Evolutionary conservation across 495 filamentous ascomycete genomes (phyloP).

Genomic region (Talaromyces thailandensis): DNA sequence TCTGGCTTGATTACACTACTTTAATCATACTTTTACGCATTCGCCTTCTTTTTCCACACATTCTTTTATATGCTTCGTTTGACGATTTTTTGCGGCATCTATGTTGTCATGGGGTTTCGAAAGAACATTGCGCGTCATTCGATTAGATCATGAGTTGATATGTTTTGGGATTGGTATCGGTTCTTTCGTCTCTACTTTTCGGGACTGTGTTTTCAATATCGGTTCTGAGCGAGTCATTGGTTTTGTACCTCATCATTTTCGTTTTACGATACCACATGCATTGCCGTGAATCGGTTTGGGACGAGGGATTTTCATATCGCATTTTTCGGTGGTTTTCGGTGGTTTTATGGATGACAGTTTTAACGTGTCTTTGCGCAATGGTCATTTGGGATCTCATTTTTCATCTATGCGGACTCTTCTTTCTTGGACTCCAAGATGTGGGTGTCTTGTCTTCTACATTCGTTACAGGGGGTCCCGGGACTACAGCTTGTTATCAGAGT

Average conservation of each 20-base stretch:
- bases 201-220: not conserved
- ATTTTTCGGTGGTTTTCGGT: slow-evolving; percentile 8
- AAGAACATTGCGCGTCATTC: not conserved
- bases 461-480: not conserved
- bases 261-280: slow-evolving; percentile 2
- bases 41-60: not conserved
- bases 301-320: slow-evolving; percentile 3
- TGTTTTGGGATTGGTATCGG: not conserved
- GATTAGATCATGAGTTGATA: not conserved
- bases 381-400: not conserved
- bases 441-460: not conserved
- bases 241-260: slow-evolving; percentile 4
- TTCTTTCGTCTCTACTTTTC: not conserved
- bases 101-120: slow-evolving; percentile 1
- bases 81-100: not conserved
- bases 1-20: slow-evolving; percentile 18
- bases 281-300: slow-evolving; percentile 1
- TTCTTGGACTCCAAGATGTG: slow-evolving; percentile 1
- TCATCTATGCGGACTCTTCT: not conserved
- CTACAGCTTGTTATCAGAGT: not conserved
- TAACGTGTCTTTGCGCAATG: not conserved
- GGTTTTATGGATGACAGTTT: not conserved
- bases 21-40: not conserved
- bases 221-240: not conserved
- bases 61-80: not conserved